Conservation (phyloP, 257 asterid species). For the Lycium ferocissimum region DNA sequence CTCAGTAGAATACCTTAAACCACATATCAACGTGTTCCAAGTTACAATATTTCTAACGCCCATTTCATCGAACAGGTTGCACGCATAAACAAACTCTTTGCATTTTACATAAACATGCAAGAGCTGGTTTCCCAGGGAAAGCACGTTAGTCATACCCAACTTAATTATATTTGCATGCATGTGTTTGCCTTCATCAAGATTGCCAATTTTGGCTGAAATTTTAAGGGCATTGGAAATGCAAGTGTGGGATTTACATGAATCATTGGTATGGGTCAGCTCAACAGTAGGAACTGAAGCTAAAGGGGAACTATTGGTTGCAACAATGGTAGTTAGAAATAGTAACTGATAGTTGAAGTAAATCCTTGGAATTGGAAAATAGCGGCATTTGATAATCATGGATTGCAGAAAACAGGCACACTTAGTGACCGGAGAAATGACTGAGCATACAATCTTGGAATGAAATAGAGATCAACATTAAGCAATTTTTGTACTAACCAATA, state of each 20-base stretch:
- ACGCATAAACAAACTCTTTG: conserved; percentile 24
- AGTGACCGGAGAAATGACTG: too few species aligned
- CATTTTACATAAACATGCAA: conserved; percentile 35
- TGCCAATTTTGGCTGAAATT: conserved; percentile 32
- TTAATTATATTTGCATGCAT: conserved; percentile 37
- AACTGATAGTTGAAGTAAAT: background rate
- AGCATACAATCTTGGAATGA: too few species aligned
- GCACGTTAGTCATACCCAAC: conserved; percentile 24
- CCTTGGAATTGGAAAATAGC: background rate
- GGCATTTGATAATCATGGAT: conserved; percentile 6
- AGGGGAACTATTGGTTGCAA: background rate
- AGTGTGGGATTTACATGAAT: conserved; percentile 8
- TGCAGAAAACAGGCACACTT: background rate
- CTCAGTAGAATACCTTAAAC: background rate
- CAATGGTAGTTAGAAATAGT: background rate
- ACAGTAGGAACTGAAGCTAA: background rate
- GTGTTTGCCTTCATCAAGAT: conserved; percentile 31
- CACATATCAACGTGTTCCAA: conserved; percentile 41
- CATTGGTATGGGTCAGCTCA: background rate
- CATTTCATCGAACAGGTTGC: conserved; percentile 40
- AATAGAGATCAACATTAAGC: background rate
- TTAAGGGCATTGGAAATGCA: conserved; percentile 33
- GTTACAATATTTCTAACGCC: conserved; percentile 30
- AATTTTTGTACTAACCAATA: background rate
- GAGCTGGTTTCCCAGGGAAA: conserved; percentile 38